These are phyloP conservation scores for Pseudopithomyces maydicus DNA, from an alignment of 2,329 filamentous ascomycete species.

Conservation along the genomic window DNA sequence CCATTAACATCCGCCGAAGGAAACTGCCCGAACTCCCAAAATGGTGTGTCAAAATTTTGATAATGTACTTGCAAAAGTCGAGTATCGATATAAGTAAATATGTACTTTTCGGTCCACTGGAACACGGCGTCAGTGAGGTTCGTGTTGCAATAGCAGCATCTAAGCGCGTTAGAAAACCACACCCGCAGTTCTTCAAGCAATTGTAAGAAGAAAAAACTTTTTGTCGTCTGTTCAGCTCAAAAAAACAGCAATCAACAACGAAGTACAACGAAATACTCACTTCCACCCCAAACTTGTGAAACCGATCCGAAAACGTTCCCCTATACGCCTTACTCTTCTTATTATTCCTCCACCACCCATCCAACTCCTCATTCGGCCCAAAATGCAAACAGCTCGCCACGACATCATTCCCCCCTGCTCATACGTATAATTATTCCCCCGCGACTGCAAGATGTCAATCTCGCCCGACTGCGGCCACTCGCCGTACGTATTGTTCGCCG, in stretches of 20 bases:
- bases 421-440: slow-evolving; percentile 82
- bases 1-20: slow-evolving; percentile 66
- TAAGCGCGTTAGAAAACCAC: not conserved
- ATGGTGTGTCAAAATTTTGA: slow-evolving; percentile 69
- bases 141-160: not conserved
- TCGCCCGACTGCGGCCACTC: slow-evolving; percentile 80
- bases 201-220: too few species aligned
- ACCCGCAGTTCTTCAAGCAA: not conserved
- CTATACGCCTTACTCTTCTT: slow-evolving; percentile 76
- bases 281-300: slow-evolving; percentile 80
- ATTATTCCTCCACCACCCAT: slow-evolving; percentile 84
- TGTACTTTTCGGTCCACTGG: slow-evolving; percentile 80
- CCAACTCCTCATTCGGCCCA: slow-evolving; percentile 73
- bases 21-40: slow-evolving; percentile 73
- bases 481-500: slow-evolving; percentile 73
- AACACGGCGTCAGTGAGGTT: not conserved
- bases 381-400: slow-evolving; percentile 80
- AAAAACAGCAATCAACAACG: not conserved
- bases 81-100: slow-evolving; percentile 85
- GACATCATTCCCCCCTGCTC: slow-evolving; percentile 80
- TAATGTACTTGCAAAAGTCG: slow-evolving; percentile 81
- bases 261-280: slow-evolving; percentile 14
- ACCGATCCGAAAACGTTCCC: slow-evolving; percentile 70
- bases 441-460: slow-evolving; percentile 81
- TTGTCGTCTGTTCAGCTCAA: too few species aligned